phyloP scores from a whole-genome alignment of 148 eudicot species.

The Oxyria digyna region DNA sequence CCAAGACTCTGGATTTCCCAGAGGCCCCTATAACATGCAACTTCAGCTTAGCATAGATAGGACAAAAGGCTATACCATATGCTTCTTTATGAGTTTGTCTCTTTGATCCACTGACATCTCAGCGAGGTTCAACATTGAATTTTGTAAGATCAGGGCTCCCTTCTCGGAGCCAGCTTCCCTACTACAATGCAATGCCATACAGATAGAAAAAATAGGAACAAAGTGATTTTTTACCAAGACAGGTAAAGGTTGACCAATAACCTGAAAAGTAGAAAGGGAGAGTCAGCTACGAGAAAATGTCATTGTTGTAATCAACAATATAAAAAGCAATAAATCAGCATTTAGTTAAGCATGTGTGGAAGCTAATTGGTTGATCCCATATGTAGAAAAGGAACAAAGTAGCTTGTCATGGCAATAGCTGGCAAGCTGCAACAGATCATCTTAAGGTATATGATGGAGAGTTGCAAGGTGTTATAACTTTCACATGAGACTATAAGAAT shows the following conservation, averaged over 20 bases:
- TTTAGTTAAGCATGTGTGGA: not conserved
- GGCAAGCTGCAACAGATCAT: not conserved
- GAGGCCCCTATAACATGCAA: not conserved
- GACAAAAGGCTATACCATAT: constrained; percentile 41
- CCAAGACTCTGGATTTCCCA: not conserved
- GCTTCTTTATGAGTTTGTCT: constrained; percentile 79
- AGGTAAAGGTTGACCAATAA: constrained; percentile 42
- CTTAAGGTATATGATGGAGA: not conserved
- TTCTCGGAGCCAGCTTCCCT: constrained; percentile 56
- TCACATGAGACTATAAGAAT: not conserved
- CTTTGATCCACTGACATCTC: constrained; percentile 72
- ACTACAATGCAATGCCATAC: constrained; percentile 86
- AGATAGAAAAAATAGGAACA: constrained; percentile 74
- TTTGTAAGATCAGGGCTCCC: constrained; percentile 56
- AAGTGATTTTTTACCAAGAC: constrained; percentile 53
- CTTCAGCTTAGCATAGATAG: not conserved
- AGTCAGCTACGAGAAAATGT: not conserved
- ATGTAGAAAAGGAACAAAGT: not conserved
- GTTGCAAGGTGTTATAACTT: not conserved
- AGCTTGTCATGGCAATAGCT: not conserved
- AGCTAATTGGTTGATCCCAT: not conserved
- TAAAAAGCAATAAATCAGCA: not conserved
- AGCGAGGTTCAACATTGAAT: constrained; percentile 51
- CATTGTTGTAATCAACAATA: not conserved
- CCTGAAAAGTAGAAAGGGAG: constrained; percentile 28